Evolutionary conservation across 176 grass and related monocot species (phyloP), one percentile per base, ranked within the genome.

Genomic region (Paspalum vaginatum): DNA sequence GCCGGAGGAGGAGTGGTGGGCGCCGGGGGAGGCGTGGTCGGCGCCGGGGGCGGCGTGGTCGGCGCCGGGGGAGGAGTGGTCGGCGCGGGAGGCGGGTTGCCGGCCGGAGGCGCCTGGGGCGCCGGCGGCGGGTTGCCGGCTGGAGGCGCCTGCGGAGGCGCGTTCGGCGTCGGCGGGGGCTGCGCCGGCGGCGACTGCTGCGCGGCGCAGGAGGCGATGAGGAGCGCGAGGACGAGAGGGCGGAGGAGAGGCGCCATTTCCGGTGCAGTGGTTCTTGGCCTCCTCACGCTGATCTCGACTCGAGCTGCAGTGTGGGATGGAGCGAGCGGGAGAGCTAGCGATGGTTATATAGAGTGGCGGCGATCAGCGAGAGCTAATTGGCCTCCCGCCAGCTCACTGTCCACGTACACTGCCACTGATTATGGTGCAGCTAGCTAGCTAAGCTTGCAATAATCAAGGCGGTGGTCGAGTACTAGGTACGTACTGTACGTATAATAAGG

Each of bases 261-360:
- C 60, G 16, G 26, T 24, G n/a, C n/a, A n/a, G n/a, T 40, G 40
- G 61, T 27, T 11, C 24, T 12, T 32, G 68, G 10, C 37, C 45
- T 40, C 32, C 32, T 32, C 32, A 5, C 0, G 6, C 2, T 57
- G 55, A 18, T 1, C 8, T 1, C 8, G 42, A 43, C 75, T 88
- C 77, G 75, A 87, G 88, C 85, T 84, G n/a, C n/a, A n/a, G n/a
- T n/a, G 72, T 89, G 91, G 79, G 58, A 90, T 16, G 81, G 65
- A 88, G 84, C 24, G 79, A 60, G 44, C 62, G 76, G 77, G 76
- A 48, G 62, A 81, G 83, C 53, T 71, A 71, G 83, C 53, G 76
- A 71, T 32, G 64, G 2, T 72, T 89, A 81, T 85, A 85, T 89
- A 89, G 72, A 49, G 68, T 41, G 59, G 77, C 18, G 26, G 78